Evolutionary conservation across 2,329 filamentous ascomycete genomes (phyloP).

Genomic region (Coniella vitis): DNA sequence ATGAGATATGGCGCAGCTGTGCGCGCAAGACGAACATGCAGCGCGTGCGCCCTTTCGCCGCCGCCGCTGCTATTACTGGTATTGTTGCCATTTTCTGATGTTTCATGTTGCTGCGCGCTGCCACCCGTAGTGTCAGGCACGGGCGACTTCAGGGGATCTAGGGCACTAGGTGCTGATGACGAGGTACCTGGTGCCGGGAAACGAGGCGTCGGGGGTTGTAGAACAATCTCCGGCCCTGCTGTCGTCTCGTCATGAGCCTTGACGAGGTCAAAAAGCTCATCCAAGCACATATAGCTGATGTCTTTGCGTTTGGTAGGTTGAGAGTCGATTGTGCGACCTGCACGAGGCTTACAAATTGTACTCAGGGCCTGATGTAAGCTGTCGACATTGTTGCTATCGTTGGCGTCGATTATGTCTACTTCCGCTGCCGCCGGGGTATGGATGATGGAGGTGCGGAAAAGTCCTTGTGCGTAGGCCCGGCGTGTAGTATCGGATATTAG

Average conservation of each 20-base stretch:
- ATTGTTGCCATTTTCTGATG: conserved; percentile 16
- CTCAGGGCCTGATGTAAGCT: conserved; percentile 40
- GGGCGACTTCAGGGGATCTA: conserved; percentile 13
- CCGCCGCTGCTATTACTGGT: too few species aligned
- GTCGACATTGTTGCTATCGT: conserved; percentile 32
- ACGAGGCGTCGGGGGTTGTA: conserved; percentile 39
- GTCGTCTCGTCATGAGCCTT: conserved; percentile 38
- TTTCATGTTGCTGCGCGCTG: conserved; percentile 7
- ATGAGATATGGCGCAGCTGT: conserved; percentile 77
- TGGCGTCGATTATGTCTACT: conserved; percentile 48
- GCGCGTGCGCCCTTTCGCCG: conserved; percentile 27
- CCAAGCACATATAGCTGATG: conserved; percentile 75
- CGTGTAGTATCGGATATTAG: conserved; percentile 61
- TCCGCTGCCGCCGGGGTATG: conserved; percentile 56
- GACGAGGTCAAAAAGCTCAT: conserved; percentile 69
- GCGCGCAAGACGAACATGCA: conserved; percentile 58
- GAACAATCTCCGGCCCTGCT: conserved; percentile 28
- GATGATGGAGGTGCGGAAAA: conserved; percentile 79
- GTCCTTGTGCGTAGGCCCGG: conserved; percentile 61
- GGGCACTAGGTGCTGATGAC: conserved; percentile 17
- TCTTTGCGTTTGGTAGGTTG: conserved; percentile 56
- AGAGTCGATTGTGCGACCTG: conserved; percentile 66
- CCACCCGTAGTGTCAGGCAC: conserved; percentile 12
- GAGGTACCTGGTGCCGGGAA: conserved; percentile 24
- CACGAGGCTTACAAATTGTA: conserved; percentile 56